phyloP scores from a whole-genome alignment of 2,329 filamentous ascomycete species.

The Penicillium decumbens region DNA sequence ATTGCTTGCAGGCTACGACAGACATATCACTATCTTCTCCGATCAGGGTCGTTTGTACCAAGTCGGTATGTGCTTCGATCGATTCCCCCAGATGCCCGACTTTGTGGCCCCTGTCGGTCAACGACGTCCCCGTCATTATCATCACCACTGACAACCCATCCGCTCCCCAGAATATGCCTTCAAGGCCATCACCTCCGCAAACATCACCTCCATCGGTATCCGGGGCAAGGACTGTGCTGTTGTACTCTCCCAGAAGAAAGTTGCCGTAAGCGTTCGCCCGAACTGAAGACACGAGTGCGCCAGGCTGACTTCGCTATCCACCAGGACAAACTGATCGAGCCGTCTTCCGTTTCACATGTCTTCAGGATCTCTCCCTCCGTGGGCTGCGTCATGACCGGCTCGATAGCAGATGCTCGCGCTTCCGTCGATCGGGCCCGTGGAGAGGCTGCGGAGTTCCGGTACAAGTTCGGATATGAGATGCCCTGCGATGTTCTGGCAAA shows the following conservation, averaged over 20 bases:
- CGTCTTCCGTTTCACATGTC: slow-evolving; percentile 92
- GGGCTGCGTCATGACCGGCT: slow-evolving; percentile 97
- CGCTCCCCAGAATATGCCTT: slow-evolving; percentile 86
- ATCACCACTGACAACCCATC: slow-evolving; percentile 28
- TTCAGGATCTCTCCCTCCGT: slow-evolving; percentile 95
- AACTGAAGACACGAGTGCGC: slow-evolving; percentile 1
- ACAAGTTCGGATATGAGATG: slow-evolving; percentile 99
- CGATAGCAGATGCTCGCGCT: slow-evolving; percentile 92
- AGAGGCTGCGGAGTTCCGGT: slow-evolving; percentile 95
- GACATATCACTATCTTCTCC: slow-evolving; percentile 99
- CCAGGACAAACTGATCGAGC: slow-evolving; percentile 98
- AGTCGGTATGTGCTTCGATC: slow-evolving; percentile 65
- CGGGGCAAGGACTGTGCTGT: slow-evolving; percentile 96
- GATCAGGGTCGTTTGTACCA: slow-evolving; percentile 97
- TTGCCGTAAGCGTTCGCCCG: slow-evolving; percentile 67
- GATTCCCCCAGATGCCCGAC: not conserved
- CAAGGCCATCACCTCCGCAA: slow-evolving; percentile 98
- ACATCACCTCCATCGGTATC: slow-evolving; percentile 96
- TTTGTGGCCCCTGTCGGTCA: slow-evolving; percentile 6
- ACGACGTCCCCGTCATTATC: slow-evolving; percentile 8
- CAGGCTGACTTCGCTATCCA: slow-evolving; percentile 13
- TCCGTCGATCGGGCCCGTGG: slow-evolving; percentile 88
- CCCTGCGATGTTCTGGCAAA: slow-evolving; percentile 95
- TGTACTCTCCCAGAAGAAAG: slow-evolving; percentile 98
- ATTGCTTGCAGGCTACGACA: slow-evolving; percentile 82